phyloP scores from a whole-genome alignment of 495 filamentous ascomycete genomes.

The Hyaloscypha variabilis region DNA sequence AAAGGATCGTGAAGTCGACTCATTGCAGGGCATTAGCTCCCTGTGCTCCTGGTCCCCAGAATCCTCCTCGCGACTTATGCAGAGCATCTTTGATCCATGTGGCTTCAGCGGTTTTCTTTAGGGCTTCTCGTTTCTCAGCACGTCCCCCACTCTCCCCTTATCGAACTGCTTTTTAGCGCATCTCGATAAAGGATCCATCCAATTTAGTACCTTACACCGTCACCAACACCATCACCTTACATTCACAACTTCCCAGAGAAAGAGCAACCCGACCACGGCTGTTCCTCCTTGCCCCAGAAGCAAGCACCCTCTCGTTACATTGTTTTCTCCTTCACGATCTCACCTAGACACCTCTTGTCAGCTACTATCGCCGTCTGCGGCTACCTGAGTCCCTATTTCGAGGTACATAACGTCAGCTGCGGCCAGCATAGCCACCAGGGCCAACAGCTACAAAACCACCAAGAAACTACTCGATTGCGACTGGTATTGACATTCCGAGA shows the following conservation, averaged over 20 bases:
- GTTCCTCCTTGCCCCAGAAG: background rate
- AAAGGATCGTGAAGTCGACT: conserved; percentile 5
- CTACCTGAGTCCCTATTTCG: background rate
- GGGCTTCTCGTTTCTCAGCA: background rate
- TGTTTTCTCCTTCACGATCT: background rate
- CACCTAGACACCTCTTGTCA: background rate
- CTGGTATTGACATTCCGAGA: background rate
- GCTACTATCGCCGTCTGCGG: background rate
- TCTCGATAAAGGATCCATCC: background rate
- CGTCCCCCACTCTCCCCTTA: conserved; percentile 1
- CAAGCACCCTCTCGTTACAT: background rate
- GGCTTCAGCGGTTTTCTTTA: background rate
- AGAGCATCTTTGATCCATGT: background rate
- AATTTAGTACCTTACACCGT: background rate
- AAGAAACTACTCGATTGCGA: background rate
- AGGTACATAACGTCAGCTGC: background rate
- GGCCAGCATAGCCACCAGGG: background rate
- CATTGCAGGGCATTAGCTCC: background rate
- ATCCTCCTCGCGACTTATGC: background rate
- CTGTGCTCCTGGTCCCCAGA: background rate
- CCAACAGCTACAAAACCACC: background rate
- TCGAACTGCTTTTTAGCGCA: background rate
- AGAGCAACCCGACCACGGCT: background rate
- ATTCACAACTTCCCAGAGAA: background rate
- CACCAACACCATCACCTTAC: background rate